Evolutionary conservation across 2,329 filamentous ascomycete genomes (phyloP).

Genomic region (Trichophyton simii): DNA sequence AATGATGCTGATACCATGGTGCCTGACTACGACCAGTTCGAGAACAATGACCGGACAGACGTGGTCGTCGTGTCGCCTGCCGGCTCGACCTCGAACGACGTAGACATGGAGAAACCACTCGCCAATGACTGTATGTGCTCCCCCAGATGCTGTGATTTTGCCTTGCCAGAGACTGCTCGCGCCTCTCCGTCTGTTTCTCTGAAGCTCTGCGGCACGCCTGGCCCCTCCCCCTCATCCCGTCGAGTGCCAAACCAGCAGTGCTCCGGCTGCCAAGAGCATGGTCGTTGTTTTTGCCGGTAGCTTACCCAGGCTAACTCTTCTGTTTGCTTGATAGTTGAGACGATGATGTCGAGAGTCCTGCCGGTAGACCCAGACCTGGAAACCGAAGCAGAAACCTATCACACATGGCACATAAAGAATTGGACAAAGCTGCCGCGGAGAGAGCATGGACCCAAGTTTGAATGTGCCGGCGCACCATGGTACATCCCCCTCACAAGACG

Average conservation of each 20-base stretch:
- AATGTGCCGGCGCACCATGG: constrained; percentile 81
- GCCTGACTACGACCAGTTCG: constrained; percentile 43
- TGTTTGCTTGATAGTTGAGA: constrained; percentile 47
- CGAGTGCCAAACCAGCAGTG: neutral
- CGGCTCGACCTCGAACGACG: constrained; percentile 42
- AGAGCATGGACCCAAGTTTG: constrained; percentile 76
- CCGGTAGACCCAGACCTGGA: constrained; percentile 67
- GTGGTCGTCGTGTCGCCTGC: constrained; percentile 51
- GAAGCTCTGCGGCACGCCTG: neutral
- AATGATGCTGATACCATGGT: constrained; percentile 50
- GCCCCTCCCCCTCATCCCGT: neutral
- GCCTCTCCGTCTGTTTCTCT: neutral
- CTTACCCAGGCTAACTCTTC: neutral
- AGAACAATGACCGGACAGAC: constrained; percentile 48
- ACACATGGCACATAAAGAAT: constrained; percentile 79
- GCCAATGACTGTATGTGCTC: constrained; percentile 45
- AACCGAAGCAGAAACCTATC: constrained; percentile 58
- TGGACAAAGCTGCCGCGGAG: constrained; percentile 68
- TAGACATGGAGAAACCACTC: constrained; percentile 42
- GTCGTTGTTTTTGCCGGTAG: neutral
- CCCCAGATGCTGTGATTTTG: constrained; percentile 7
- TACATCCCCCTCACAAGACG: constrained; percentile 31
- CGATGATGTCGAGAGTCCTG: constrained; percentile 71
- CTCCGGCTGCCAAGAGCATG: neutral
- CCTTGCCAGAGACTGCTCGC: neutral